Base-by-base conservation (phyloP, 2,329 filamentous ascomycete genomes). In the Colletotrichum ledebouriae region DNA sequence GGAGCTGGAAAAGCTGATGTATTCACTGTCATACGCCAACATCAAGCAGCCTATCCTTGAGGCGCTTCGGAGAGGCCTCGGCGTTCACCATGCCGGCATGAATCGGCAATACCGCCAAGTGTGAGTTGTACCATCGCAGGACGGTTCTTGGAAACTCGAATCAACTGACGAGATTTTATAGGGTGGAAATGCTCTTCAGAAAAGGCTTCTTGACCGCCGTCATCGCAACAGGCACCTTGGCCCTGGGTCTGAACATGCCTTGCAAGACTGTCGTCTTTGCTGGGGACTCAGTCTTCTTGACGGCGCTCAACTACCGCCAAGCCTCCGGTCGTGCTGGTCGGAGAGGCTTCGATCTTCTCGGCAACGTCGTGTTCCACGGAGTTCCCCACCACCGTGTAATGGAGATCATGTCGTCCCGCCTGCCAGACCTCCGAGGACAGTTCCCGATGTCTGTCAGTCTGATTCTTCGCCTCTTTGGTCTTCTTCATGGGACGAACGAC, bases 171-270 rank as follows among this genome's bases (percentile, higher is more conserved):
- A n/a, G 5, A 3, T 44, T 2, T 1, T 6, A 7, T 34, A 83
- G 83, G 20, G 90, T 93, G 1, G 92, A 94, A 74, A 91, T 92
- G 67, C 79, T 94, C 7, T 94, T 94, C 79, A 86, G 92, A 9
- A 90, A 87, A 75, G 90, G 91, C 0, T 94, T 87, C 74, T 78
- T 94, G 46, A 85, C 87, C 7, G 89, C 91, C 1, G 88, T 94
- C 33, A 84, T 94, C 29, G 92, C 92, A 0, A 94, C 92, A 1
- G 92, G 91, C 1, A 94, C 92, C 0, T 83, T 94, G 22, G 90
- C 90, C 2, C 81, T 94, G 5, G 92, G 92, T 81, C 91, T 95
- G 80, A 95, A 93, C 73, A 93, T 93, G 90, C 92, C 92, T 10
- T 94, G 92, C 76, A 93, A 92, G 76, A 95, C 92, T 1, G 91